Evolutionary conservation across 1,284 basidiomycete genomes (phyloP), one percentile per base, ranked within the genome.

Genomic region (Spongispora temasekensis): DNA sequence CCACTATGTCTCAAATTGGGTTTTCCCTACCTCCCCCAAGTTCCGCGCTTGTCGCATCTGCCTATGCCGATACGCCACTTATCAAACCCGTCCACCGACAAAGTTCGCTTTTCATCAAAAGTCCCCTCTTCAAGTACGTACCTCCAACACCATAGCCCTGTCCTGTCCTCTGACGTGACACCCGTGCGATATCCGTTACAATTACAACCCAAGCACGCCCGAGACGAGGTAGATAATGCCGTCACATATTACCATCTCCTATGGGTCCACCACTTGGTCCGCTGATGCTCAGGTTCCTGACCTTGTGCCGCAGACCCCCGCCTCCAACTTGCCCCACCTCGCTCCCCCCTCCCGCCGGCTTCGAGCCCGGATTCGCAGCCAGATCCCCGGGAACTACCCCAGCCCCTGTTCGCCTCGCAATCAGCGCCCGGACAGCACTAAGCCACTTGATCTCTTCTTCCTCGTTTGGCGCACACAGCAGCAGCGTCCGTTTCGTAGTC

Each of bases 371-470:
- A 53, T 74, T 62, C 25, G 59, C 63, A 30, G 71, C 66, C 53
- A 70, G 58, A 64, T 68, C 63, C 68, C 76, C 68, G 57, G 79
- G 76, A 10, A 79, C 77, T 23, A 77, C 77, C 17, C 81, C 80
- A 40, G 78, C 76, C 25, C 79, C 83, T 54, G 83, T 81, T 70
- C 91, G 78, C 60, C 91, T 81, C 15, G 89, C 90, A 65, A 98
- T 89, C 68, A 98, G 81, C 65, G 95, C 95, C 57, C 94, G 89
- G 52, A 99, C 86, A 10, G 96, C 95, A 51, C 94, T 94, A 46
- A 99, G 81, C 97, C 97, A 99, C 74, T 93, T 93, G 76, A 99
- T 97, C 78, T 99, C 97, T 68, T 99, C 97, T 68, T 98, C 97
- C 76, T 99, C 97, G 59, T 86, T 91, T 4, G 97, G 97, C 12